Evolutionary conservation across 75 land plant genomes (phyloP).

Genomic region (Ceratopteris richardii): DNA sequence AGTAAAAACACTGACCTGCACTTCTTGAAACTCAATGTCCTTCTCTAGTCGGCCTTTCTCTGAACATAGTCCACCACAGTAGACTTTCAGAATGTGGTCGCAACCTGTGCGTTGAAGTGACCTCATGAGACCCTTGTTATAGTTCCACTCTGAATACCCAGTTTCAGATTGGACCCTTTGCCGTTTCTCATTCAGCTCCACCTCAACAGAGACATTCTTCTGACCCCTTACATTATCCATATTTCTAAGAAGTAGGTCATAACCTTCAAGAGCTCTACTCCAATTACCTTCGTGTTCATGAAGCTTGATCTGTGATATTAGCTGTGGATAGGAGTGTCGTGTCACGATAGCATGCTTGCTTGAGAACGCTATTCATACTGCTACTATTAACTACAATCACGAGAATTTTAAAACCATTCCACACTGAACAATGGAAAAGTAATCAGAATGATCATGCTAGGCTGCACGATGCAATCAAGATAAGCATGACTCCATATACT

Average conservation of each 20-base stretch:
- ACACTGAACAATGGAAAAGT: too few species aligned
- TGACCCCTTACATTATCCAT: neutral
- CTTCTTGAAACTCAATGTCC: slow-evolving; percentile 71
- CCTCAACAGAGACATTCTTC: neutral
- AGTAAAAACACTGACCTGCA: slow-evolving; percentile 50
- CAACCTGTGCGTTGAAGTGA: slow-evolving; percentile 91
- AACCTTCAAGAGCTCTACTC: slow-evolving; percentile 80
- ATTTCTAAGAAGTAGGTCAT: slow-evolving; percentile 71
- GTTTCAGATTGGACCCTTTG: slow-evolving; percentile 6
- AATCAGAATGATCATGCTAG: too few species aligned
- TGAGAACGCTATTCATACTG: too few species aligned
- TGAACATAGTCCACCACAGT: slow-evolving; percentile 60
- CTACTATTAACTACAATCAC: too few species aligned
- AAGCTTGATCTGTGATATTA: slow-evolving; percentile 66
- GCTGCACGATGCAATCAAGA: neutral
- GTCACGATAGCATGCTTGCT: too few species aligned
- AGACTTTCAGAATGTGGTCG: slow-evolving; percentile 65
- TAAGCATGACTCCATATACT: neutral
- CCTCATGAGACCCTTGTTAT: slow-evolving; percentile 75
- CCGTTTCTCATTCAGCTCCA: neutral
- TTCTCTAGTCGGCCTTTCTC: slow-evolving; percentile 41
- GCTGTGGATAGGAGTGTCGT: slow-evolving; percentile 25
- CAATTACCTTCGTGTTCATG: slow-evolving; percentile 98
- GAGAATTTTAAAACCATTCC: neutral
- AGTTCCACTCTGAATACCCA: slow-evolving; percentile 20